Evolutionary conservation across 306 rosid genomes (phyloP), one percentile per base, ranked within the genome.

Genomic region (Potentilla sterilis): DNA sequence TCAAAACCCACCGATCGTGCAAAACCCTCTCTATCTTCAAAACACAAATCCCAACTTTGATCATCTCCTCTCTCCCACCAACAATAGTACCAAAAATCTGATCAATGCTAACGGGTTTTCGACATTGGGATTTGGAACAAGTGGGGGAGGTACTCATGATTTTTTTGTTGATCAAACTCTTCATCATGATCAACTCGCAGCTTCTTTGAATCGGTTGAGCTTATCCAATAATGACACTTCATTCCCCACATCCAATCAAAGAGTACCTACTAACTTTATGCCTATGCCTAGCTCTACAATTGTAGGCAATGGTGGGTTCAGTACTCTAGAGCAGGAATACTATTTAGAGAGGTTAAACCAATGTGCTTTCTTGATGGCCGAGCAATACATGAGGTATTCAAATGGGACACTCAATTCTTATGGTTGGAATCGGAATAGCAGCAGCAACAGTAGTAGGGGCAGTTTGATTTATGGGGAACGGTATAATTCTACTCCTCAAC

Each of bases 301-400:
- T 9, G 10, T 40, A 15, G 28, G 48, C 32, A 40, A 41, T 22
- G 48, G 11, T 41, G 67, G 14, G 3, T 72, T 72, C 16, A 55
- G 44, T 72, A 14, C 51, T 55, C 52, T 37, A 55, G 54, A 73
- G 67, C 52, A 73, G 22, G 22, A 73, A 14, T 55, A 38, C 57
- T 55, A 38, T 73, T 11, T 38, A 35, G 66, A 72, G 51, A 54
- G 9, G 66, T 40, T 72, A 47, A 52, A 54, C 59, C 51, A 72
- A 19, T 72, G 34, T 21, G 37, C 43, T 54, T 21, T 38, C 13
- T 54, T 38, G 24, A 40, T 40, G 67, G 41, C 54, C 2, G 40
- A 73, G 28, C 67, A 73, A 14, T 73, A 57, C 52, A 14, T 14
- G 67, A 73, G 67, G 41, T 13, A 0, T 2, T 63, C 44, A 0